These are phyloP conservation scores for Phytophthora tubulina DNA, from an alignment of 352 stramenopile species.

Conservation along the genomic window DNA sequence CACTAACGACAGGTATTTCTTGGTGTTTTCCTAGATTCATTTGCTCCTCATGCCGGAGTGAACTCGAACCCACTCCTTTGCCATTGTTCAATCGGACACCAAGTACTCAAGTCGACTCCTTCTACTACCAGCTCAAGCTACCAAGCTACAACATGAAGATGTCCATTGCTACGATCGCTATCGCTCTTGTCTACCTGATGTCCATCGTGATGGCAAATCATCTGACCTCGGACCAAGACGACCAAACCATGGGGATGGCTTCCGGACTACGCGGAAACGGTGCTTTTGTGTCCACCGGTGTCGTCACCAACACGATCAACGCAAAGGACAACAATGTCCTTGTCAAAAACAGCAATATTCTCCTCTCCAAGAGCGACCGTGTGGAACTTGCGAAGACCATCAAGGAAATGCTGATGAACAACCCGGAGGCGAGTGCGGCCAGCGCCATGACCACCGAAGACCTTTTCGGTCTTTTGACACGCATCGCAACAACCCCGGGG, in stretches of 20 bases:
- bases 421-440: not conserved
- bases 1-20: not conserved
- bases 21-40: not conserved
- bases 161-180: constrained; percentile 6
- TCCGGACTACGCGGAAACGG: not conserved
- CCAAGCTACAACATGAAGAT: constrained; percentile 26
- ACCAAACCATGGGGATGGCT: constrained; percentile 11
- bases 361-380: constrained; percentile 25
- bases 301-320: not conserved
- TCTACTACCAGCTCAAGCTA: not conserved
- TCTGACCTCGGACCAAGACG: constrained; percentile 4
- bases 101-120: constrained; percentile 18
- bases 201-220: constrained; percentile 19
- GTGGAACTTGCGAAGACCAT: constrained; percentile 18
- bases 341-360: constrained; percentile 2
- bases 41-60: too few species aligned
- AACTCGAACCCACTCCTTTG: not conserved
- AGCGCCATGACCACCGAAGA: constrained; percentile 10
- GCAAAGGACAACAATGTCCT: not conserved
- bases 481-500: constrained; percentile 1
- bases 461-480: constrained; percentile 11
- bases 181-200: constrained; percentile 15
- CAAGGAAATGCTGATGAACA: constrained; percentile 6
- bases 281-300: not conserved
- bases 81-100: constrained; percentile 36